A percentile compares a stretch with the other conserved stretches of the same genome.
These are phyloP conservation scores for Saccharomyces hybrid DNA, from an alignment of 1,139 yeast genomes.

Conservation along the genomic window DNA sequence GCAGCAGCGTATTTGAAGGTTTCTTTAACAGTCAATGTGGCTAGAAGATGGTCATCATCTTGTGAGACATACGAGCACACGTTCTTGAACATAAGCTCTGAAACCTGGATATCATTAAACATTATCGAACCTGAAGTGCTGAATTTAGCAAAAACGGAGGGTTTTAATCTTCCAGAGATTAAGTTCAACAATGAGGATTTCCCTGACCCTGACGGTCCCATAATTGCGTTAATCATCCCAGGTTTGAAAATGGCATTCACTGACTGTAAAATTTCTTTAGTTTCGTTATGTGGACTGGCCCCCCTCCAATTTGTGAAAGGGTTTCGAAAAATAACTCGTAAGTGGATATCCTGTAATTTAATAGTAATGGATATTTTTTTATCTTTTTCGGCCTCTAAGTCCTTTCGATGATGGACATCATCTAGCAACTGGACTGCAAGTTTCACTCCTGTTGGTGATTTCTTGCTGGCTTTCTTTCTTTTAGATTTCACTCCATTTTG, in stretches of 20 bases:
- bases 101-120: slow-evolving; percentile 39
- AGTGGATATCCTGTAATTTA: no score
- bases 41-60: slow-evolving; percentile 64
- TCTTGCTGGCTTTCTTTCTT: slow-evolving; percentile 6
- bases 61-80: slow-evolving; percentile 74
- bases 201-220: slow-evolving; percentile 90
- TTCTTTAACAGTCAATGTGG: slow-evolving; percentile 69
- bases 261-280: slow-evolving; percentile 40
- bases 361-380: no score
- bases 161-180: slow-evolving; percentile 56
- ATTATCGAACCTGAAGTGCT: slow-evolving; percentile 39
- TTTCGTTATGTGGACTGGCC: no score
- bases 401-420: slow-evolving; percentile 6
- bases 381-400: slow-evolving; percentile 9
- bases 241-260: slow-evolving; percentile 54
- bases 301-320: no score
- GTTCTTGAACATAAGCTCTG: slow-evolving; percentile 40
- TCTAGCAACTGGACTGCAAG: no score
- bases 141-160: no score
- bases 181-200: slow-evolving; percentile 67
- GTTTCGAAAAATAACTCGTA: no score
- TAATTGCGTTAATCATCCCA: slow-evolving; percentile 64
- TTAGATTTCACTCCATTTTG: slow-evolving; percentile 22
- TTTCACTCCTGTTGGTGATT: no score
- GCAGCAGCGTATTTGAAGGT: slow-evolving; percentile 73